Conservation (phyloP, 2,329 filamentous ascomycete genomes). For the Rhynchosporium secalis region DNA sequence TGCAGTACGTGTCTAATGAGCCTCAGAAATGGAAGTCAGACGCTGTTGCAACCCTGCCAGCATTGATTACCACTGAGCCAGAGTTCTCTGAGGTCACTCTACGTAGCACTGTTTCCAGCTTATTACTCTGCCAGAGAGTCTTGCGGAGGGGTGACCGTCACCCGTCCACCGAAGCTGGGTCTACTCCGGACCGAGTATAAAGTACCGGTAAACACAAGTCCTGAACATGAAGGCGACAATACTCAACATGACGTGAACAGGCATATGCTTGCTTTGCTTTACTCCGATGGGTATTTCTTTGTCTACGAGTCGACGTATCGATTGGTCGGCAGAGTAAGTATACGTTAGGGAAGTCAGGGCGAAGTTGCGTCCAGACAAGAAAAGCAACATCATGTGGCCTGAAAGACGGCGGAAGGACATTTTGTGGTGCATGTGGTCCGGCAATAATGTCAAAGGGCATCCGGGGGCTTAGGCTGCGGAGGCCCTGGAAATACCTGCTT, state of each 20-base stretch:
- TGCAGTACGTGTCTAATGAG: background rate
- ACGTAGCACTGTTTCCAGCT: background rate
- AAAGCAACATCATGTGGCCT: conserved; percentile 7
- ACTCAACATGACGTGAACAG: too few species aligned
- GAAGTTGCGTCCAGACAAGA: conserved; percentile 2
- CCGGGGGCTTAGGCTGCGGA: background rate
- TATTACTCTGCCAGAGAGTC: background rate
- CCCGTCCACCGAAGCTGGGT: background rate
- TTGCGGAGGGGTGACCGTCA: background rate
- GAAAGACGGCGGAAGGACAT: background rate
- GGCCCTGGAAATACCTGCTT: background rate
- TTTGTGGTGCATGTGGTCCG: conserved; percentile 1
- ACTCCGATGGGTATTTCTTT: background rate
- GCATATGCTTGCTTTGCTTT: background rate
- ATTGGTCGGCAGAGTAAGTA: background rate
- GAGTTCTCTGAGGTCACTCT: background rate
- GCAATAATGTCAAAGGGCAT: conserved; percentile 3
- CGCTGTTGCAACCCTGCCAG: conserved; percentile 9
- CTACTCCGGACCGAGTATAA: too few species aligned
- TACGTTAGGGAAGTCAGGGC: background rate
- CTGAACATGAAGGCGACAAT: background rate
- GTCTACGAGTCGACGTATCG: background rate
- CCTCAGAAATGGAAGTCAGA: conserved; percentile 1
- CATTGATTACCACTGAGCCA: conserved; percentile 5
- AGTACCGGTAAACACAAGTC: too few species aligned